Base-by-base conservation (phyloP, 257 asterid genomes). In the Echium plantagineum region DNA sequence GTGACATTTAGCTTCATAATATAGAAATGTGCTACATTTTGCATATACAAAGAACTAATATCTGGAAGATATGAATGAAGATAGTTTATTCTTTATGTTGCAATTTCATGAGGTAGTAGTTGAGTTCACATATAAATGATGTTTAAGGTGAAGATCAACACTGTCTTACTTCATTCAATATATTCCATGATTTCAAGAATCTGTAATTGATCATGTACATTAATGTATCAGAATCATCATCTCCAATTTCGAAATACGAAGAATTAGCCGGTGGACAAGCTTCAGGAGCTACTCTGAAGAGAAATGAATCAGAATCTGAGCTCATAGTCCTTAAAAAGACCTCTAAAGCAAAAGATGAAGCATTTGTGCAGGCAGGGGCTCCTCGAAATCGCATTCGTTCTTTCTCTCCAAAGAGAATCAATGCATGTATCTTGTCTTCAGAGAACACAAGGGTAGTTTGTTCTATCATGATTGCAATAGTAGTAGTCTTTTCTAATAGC, bases 361-460 rank as follows among this genome's bases (percentile, higher is more conserved):
- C 58, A 32, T 72, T 3, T 55, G 53, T 49, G 76, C 62, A 59
- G 58, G 15, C 16, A 15, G 22, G 1, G 10, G 12, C 9, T 9
- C 21, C 17, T 18, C 18, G 63, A 66, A 57, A 61, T 47, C 68
- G 63, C 55, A 38, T 69, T 0, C n/a, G 60, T 56, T 63, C 74
- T 61, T 66, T 85, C 62, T 61, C 85, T n/a, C 85, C 71, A 12
- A 79, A 78, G 69, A 83, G 77, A 19, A 73, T 85, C 59, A 80
- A 87, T 58, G 67, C 71, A 47, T 71, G 89, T 82, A 80, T 87
- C 21, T 13, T 73, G 52, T 62, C 90, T 21, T 73, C 95, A 0
- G 96, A 90, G 72, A 75, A 81, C 3, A 77, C 79, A 16, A 73
- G 95, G 21, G 77, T 73, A 9, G 61, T 78, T 52, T 85, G 94